Percentiles rank a stretch among this genome's conserved stretches.
These are phyloP conservation scores for Escovopsis sp. DNA, from an alignment of 2,329 filamentous ascomycete genomes.

Conservation along the genomic window DNA sequence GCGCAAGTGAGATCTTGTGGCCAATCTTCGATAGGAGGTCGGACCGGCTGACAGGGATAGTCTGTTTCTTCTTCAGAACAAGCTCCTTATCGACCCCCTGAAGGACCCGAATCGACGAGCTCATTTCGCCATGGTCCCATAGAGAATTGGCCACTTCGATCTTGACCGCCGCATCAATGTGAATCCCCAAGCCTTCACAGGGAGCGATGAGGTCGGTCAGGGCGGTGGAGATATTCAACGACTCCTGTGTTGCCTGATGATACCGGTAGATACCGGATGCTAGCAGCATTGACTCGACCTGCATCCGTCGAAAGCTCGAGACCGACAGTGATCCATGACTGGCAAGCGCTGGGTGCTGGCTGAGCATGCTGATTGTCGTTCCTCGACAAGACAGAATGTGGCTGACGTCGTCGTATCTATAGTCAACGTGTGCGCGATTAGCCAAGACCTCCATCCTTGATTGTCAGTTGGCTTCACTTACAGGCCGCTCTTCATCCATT, in stretches of 20 bases:
- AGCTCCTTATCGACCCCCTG: conserved; percentile 51
- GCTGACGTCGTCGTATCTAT: conserved; percentile 60
- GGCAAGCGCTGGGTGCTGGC: conserved; percentile 51
- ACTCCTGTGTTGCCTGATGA: conserved; percentile 74
- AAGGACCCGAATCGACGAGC: conserved; percentile 77
- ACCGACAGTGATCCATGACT: conserved; percentile 44
- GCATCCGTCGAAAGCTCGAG: conserved; percentile 51
- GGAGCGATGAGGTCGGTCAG: conserved; percentile 62
- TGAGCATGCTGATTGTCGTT: conserved; percentile 67
- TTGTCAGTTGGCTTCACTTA: conserved; percentile 26
- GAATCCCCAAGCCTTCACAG: conserved; percentile 56
- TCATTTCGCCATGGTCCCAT: conserved; percentile 88
- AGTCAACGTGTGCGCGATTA: background rate
- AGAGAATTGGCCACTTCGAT: conserved; percentile 79
- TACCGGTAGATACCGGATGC: conserved; percentile 63
- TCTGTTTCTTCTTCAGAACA: conserved; percentile 47
- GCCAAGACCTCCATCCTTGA: conserved; percentile 4
- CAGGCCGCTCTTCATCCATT: conserved; percentile 75
- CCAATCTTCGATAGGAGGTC: conserved; percentile 79
- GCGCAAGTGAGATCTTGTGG: conserved; percentile 76
- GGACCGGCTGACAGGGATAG: conserved; percentile 56
- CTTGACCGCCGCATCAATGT: conserved; percentile 61
- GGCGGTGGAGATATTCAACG: conserved; percentile 69
- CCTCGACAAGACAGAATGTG: conserved; percentile 71
- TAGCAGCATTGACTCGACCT: conserved; percentile 62